Conservation (phyloP, 139 green algal genomes). For the Chara braunii region DNA sequence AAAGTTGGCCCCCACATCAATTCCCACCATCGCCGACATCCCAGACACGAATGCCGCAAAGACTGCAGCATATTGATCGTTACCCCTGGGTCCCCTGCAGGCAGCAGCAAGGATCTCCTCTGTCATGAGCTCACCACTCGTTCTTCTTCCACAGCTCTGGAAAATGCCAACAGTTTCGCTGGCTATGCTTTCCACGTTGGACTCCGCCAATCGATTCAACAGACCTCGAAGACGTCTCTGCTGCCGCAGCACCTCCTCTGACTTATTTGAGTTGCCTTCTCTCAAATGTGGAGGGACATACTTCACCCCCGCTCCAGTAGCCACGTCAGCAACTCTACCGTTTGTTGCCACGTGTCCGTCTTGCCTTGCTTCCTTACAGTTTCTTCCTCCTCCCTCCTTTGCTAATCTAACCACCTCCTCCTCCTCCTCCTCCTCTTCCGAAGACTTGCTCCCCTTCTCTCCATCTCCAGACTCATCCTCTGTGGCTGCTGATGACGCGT, state of each 20-base stretch:
- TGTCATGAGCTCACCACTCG: constrained; percentile 1
- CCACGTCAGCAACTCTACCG: not conserved
- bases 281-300: constrained; percentile 29
- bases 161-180: constrained; percentile 21
- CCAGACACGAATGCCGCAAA: constrained; percentile 33
- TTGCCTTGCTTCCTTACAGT: not conserved
- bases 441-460: not conserved
- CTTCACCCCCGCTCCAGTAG: not conserved
- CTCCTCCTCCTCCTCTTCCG: not conserved
- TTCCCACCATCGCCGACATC: not conserved
- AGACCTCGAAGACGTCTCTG: constrained; percentile 22
- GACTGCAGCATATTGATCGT: constrained; percentile 37
- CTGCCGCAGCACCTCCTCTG: constrained; percentile 3
- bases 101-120: constrained; percentile 22
- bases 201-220: constrained; percentile 40
- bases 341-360: not conserved
- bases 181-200: constrained; percentile 42
- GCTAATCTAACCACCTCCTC: not conserved
- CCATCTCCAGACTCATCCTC: too few species aligned
- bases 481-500: too few species aligned
- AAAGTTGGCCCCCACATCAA: constrained; percentile 30
- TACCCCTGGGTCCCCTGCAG: constrained; percentile 20
- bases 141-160: constrained; percentile 12
- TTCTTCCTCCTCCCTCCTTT: not conserved
- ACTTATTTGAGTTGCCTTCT: not conserved